Base-by-base conservation (phyloP, 169 alveolate species). In the Plasmodium cynomolgi region DNA sequence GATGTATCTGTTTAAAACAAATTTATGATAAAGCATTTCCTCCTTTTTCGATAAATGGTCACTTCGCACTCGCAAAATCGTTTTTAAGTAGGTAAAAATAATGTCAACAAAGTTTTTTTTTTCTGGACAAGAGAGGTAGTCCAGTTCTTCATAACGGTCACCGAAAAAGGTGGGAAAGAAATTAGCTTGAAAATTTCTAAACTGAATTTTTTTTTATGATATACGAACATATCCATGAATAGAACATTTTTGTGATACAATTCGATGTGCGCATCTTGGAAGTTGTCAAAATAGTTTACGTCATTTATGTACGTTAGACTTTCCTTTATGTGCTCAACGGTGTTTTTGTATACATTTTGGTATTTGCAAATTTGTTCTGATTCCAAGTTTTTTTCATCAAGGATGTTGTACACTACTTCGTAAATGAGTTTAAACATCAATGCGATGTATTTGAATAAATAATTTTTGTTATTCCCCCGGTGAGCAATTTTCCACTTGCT, bases 71-170 rank as follows among this genome's bases (percentile, higher is more conserved):
- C 74, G 47, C n/a, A 15, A 37, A 80, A 90, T 80, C 11, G 75
- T 90, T 79, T 90, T 81, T 44, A 90, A 26, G 50, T 90, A 90
- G 0, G 79, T 81, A 74, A 90, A 90, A 68, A 90, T 81, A 23
- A 68, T 56, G 39, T 90, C 90, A 26, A 90, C 54, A 41, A 80
- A 90, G n/a, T 20, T 31, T 80, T 80, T 90, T 90, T 90, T 90
- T 80, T 90, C 94, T 80, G 75, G 11, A 81, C 81, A 81, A 31
- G 88, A 39, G 39, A 79, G 58, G 50, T 90, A 23, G 47, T 90
- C 94, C 56, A 90, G 82, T 73, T 90, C 80, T 80, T 90, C 91
- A 90, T 80, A 90, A 75, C 50, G 74, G 54, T 90, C 94, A 90
- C 83, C 79, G n/a, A 62, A 90, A 90, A 62, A 90, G 79, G 84